Conservation (phyloP, 129 eudicot genomes). For the Pseudognaphalium luteoalbum region DNA sequence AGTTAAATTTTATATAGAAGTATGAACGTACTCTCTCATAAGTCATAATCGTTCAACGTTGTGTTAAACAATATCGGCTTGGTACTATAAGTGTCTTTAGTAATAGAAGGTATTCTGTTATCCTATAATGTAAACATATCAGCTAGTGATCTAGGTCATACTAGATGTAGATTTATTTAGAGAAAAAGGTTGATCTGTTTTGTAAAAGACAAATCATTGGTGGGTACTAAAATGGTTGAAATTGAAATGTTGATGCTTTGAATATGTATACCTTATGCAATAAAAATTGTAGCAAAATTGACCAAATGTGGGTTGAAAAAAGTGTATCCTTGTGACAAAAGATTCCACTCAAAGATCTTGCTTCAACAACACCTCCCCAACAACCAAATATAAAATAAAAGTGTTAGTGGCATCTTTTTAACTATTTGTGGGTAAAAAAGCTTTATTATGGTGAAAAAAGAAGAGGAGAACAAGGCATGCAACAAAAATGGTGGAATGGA, state of each 20-base stretch:
- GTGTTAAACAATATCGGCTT: too few species aligned
- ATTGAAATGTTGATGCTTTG: neutral
- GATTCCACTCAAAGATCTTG: conserved; percentile 38
- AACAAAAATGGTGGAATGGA: conserved; percentile 35
- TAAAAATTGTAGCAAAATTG: conserved; percentile 19
- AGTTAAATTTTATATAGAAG: too few species aligned
- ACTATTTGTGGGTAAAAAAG: conserved; percentile 42
- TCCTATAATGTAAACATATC: neutral
- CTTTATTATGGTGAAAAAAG: conserved; percentile 42
- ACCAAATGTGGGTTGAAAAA: conserved; percentile 17
- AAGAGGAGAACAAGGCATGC: conserved; percentile 42
- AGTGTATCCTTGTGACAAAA: conserved; percentile 29
- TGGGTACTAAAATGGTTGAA: neutral
- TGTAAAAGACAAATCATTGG: neutral
- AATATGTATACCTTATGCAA: conserved; percentile 18
- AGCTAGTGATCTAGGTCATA: neutral
- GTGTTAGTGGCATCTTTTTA: conserved; percentile 44
- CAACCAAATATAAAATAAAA: conserved; percentile 36
- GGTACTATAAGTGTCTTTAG: too few species aligned
- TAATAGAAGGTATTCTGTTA: neutral
- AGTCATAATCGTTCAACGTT: too few species aligned
- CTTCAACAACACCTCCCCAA: conserved; percentile 46
- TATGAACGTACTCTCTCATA: too few species aligned
- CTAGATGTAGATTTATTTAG: neutral
- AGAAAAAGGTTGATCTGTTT: neutral